phyloP scores from a whole-genome alignment of 306 rosid genomes.

The Glycine latifolia region DNA sequence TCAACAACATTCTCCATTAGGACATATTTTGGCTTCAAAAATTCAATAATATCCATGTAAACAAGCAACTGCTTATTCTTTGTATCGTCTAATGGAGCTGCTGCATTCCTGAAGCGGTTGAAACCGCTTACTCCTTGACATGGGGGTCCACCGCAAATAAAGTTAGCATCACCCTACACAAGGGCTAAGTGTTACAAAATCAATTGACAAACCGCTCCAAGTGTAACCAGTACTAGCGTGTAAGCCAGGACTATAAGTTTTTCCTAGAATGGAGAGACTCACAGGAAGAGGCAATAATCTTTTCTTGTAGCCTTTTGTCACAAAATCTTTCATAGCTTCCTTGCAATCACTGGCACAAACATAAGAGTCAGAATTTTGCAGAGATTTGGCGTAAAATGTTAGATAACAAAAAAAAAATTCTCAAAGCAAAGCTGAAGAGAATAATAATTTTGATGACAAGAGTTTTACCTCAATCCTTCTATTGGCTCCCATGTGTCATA shows the following conservation, averaged over 20 bases:
- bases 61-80: slow-evolving; percentile 70
- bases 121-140: slow-evolving; percentile 92
- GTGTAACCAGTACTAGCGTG: background rate
- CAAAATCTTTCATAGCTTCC: slow-evolving; percentile 50
- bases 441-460: background rate
- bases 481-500: slow-evolving; percentile 59
- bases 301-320: slow-evolving; percentile 44
- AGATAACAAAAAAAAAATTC: background rate
- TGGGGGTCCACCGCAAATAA: slow-evolving; percentile 92
- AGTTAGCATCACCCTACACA: slow-evolving; percentile 79
- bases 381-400: background rate
- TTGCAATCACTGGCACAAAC: slow-evolving; percentile 50
- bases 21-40: slow-evolving; percentile 66
- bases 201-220: background rate
- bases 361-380: slow-evolving; percentile 22
- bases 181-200: background rate
- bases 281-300: slow-evolving; percentile 62
- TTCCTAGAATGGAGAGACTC: slow-evolving; percentile 19
- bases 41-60: slow-evolving; percentile 70
- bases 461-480: slow-evolving; percentile 50
- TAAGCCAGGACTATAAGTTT: background rate
- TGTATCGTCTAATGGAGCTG: slow-evolving; percentile 63
- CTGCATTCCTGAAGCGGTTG: slow-evolving; percentile 68
- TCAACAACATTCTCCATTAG: slow-evolving; percentile 93
- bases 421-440: background rate